A percentile compares a stretch with the other conserved stretches of the same genome.
phyloP scores from a whole-genome alignment of 2,329 filamentous ascomycete species.

The Colletotrichum sp. region DNA sequence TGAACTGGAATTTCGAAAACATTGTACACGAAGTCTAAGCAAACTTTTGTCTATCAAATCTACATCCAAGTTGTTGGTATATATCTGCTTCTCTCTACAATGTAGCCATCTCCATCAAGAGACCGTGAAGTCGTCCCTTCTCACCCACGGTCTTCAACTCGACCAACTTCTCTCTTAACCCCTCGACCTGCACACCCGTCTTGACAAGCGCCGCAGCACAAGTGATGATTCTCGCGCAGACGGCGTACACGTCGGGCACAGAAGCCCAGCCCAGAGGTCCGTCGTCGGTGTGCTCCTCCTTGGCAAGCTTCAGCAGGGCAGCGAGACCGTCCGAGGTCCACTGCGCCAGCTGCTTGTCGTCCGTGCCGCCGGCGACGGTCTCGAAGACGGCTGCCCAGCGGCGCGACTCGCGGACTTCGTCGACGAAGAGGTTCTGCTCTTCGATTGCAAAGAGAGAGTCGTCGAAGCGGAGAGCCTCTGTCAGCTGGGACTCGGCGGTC shows the following conservation, averaged over 20 bases:
- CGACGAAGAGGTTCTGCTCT: constrained; percentile 93
- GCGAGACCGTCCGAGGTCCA: constrained; percentile 60
- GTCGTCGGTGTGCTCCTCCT: constrained; percentile 44
- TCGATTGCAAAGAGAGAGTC: constrained; percentile 83
- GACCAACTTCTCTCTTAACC: not conserved
- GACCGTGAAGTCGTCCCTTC: constrained; percentile 14
- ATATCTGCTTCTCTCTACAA: not conserved
- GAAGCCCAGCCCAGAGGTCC: constrained; percentile 77
- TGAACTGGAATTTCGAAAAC: not conserved
- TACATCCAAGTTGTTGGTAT: not conserved
- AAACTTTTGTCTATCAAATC: not conserved
- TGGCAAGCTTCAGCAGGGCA: constrained; percentile 38
- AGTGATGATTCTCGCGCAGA: constrained; percentile 56
- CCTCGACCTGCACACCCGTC: not conserved
- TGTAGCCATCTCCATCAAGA: constrained; percentile 18
- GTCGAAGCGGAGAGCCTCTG: constrained; percentile 56
- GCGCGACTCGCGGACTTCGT: constrained; percentile 75
- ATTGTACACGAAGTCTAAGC: not conserved
- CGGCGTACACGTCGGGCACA: constrained; percentile 69
- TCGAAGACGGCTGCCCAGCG: constrained; percentile 67
- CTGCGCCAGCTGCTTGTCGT: constrained; percentile 27
- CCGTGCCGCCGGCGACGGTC: constrained; percentile 15
- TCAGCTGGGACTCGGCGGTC: constrained; percentile 44
- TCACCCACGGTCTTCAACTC: constrained; percentile 4
- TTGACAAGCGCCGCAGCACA: constrained; percentile 38